phyloP scores from a whole-genome alignment of 768 basidiomycete genomes.

The Pulveroboletus ravenelii region DNA sequence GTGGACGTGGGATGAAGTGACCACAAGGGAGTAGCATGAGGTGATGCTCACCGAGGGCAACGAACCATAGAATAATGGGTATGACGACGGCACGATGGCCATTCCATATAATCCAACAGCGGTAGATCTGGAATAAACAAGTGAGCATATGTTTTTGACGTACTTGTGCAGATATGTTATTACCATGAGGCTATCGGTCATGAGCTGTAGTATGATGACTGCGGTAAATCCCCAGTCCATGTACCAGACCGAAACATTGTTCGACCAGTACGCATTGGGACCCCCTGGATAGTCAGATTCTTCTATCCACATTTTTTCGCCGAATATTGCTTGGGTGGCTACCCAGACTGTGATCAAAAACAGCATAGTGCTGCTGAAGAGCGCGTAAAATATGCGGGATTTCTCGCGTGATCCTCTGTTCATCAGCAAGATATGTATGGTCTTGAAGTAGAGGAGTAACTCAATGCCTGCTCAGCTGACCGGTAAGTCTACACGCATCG shows the following conservation, averaged over 20 bases:
- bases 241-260: conserved; percentile 26
- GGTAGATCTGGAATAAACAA: conserved; percentile 34
- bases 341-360: conserved; percentile 30
- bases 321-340: conserved; percentile 17
- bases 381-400: conserved; percentile 15
- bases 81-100: conserved; percentile 5
- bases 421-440: conserved; percentile 12
- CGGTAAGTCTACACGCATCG: neutral
- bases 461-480: conserved; percentile 18
- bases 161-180: neutral
- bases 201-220: conserved; percentile 29
- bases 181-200: conserved; percentile 32
- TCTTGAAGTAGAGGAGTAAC: conserved; percentile 23
- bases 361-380: conserved; percentile 25
- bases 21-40: neutral
- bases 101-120: conserved; percentile 35
- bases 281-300: conserved; percentile 34
- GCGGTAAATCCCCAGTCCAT: conserved; percentile 23
- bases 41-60: conserved; percentile 18
- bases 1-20: neutral
- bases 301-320: conserved; percentile 35
- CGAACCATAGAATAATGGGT: conserved; percentile 21
- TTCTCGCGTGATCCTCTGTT: neutral
- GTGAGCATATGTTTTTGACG: neutral
- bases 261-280: conserved; percentile 26